These are phyloP conservation scores for Vigna mungo DNA, from an alignment of 306 rosid genomes.

Conservation along the genomic window DNA sequence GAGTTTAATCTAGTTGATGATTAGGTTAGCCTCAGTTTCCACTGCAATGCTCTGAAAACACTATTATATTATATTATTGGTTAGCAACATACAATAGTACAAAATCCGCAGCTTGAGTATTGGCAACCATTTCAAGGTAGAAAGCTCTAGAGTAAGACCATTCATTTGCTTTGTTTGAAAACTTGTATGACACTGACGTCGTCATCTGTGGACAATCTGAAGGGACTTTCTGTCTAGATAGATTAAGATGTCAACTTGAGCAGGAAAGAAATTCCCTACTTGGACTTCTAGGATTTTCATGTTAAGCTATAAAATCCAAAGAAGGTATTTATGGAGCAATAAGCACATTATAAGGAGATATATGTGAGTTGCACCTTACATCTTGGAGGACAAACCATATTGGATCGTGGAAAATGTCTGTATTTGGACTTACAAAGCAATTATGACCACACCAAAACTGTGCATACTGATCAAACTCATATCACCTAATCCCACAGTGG, in stretches of 20 bases:
- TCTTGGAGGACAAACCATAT: neutral
- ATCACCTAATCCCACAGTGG: neutral
- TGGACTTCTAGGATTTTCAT: constrained; percentile 21
- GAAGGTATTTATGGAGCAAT: constrained; percentile 15
- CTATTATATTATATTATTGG: neutral
- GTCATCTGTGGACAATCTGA: constrained; percentile 11
- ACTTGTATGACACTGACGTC: neutral
- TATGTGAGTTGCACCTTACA: neutral
- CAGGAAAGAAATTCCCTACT: constrained; percentile 13
- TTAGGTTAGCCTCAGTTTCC: neutral
- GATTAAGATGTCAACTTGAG: constrained; percentile 1
- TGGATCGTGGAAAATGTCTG: neutral
- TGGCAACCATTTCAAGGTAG: neutral
- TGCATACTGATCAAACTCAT: neutral
- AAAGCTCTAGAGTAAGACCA: too few relatives aligned
- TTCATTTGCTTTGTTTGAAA: too few relatives aligned
- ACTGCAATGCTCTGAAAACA: neutral
- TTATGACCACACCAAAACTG: neutral
- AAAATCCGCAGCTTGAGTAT: constrained; percentile 1
- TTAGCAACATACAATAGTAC: neutral
- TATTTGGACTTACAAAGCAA: neutral
- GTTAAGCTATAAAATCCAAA: neutral
- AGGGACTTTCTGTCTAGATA: constrained; percentile 3
- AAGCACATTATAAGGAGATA: neutral
- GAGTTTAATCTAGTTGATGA: neutral